Conservation (phyloP, 2,329 filamentous ascomycete genomes). For the Arthrobotrys sinensis region DNA sequence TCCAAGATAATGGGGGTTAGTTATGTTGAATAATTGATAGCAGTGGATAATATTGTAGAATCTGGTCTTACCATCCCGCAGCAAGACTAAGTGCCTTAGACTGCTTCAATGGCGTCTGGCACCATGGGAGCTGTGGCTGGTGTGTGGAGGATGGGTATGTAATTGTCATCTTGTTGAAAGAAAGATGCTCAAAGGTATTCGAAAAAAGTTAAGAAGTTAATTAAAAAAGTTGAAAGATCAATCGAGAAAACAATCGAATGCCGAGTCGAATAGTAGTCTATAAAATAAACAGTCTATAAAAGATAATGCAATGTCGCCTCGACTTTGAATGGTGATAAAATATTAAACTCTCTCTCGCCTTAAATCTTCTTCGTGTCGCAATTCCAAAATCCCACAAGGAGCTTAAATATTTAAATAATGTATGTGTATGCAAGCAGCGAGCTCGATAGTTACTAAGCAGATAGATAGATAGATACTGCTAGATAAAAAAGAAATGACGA, state of each 20-base stretch:
- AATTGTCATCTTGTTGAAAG: conserved; percentile 61
- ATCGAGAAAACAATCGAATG: not conserved
- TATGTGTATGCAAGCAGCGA: too few relatives aligned
- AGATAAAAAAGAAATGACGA: not conserved
- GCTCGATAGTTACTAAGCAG: not conserved
- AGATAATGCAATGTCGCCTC: conserved; percentile 5
- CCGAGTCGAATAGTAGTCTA: not conserved
- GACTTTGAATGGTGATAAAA: conserved; percentile 17
- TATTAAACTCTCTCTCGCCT: conserved; percentile 2
- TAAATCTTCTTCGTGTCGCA: not conserved
- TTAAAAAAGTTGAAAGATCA: not conserved
- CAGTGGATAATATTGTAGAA: not conserved
- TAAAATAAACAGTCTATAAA: conserved; percentile 8
- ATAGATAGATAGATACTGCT: not conserved
- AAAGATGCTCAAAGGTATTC: conserved; percentile 4
- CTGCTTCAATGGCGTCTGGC: conserved; percentile 79
- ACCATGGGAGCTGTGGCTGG: conserved; percentile 73
- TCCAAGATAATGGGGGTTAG: conserved; percentile 54
- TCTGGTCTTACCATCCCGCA: conserved; percentile 77
- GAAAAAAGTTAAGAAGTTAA: not conserved
- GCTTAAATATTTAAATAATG: not conserved
- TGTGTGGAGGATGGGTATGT: conserved; percentile 56
- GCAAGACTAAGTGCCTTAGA: conserved; percentile 77
- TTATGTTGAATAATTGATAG: conserved; percentile 3
- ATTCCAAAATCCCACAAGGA: conserved; percentile 21